Evolutionary conservation across 345 rosid species (phyloP).

Genomic region (Adansonia digitata): DNA sequence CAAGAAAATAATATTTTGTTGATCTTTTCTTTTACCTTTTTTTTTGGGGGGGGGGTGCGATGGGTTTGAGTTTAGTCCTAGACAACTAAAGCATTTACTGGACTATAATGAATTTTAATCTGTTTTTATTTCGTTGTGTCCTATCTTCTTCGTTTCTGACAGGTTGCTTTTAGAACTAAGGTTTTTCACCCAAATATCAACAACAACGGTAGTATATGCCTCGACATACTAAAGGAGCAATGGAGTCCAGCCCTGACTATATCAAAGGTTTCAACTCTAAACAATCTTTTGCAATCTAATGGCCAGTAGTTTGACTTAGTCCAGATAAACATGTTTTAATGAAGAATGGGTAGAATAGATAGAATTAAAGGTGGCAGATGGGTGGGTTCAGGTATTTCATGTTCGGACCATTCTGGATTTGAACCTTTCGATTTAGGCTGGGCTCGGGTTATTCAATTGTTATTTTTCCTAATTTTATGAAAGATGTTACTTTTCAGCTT

Average conservation of each 20-base stretch:
- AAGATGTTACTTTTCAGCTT: not conserved
- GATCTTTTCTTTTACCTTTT: not conserved
- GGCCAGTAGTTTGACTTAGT: not conserved
- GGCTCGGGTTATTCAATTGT: not conserved
- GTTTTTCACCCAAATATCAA: slow-evolving; percentile 89
- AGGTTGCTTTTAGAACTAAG: slow-evolving; percentile 94
- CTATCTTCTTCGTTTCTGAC: slow-evolving; percentile 4
- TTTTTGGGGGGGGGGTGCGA: not conserved
- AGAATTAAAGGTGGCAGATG: not conserved
- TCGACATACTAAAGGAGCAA: slow-evolving; percentile 93
- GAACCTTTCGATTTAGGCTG: not conserved
- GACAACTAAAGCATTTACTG: not conserved
- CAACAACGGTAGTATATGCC: slow-evolving; percentile 93
- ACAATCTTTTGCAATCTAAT: not conserved
- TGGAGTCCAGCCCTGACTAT: slow-evolving; percentile 98
- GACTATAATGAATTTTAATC: not conserved
- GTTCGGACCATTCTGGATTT: no score
- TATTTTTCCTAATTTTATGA: not conserved
- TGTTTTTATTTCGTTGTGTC: not conserved
- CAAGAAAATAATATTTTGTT: not conserved
- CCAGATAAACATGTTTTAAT: not conserved
- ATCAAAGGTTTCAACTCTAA: slow-evolving; percentile 54
- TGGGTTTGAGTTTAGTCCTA: not conserved
- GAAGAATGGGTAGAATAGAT: not conserved
- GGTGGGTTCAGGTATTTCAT: not conserved